A percentile compares a stretch with the other conserved stretches of the same genome.
phyloP scores from a whole-genome alignment of 1,139 yeast genomes.

The Kodamaea derodonti region DNA sequence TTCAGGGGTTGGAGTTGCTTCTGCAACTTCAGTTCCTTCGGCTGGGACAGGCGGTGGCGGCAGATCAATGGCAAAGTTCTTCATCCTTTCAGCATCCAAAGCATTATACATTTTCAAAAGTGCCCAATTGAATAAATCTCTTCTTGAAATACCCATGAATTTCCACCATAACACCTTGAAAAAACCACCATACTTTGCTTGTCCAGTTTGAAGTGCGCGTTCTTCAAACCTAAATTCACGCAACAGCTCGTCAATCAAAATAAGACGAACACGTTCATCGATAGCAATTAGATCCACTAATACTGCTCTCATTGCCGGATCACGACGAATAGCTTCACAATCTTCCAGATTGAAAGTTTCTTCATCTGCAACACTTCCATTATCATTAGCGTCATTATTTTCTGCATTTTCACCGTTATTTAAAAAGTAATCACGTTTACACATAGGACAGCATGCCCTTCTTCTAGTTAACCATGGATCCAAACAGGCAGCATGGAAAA shows the following conservation, averaged over 20 bases:
- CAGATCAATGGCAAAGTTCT: constrained; percentile 3
- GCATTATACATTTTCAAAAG: constrained; percentile 38
- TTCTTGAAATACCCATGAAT: constrained; percentile 48
- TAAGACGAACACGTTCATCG: constrained; percentile 35
- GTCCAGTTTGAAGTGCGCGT: constrained; percentile 37
- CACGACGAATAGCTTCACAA: constrained; percentile 20
- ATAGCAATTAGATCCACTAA: constrained; percentile 40
- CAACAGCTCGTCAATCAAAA: constrained; percentile 27
- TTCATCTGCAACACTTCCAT: constrained; percentile 6
- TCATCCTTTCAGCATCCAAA: constrained; percentile 6
- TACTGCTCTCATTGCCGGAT: constrained; percentile 37
- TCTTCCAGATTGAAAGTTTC: constrained; percentile 5
- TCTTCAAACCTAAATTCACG: constrained; percentile 36
- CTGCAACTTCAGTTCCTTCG: background rate
- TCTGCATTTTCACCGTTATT: constrained; percentile 21
- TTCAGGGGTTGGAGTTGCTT: background rate
- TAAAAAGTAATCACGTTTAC: constrained; percentile 64
- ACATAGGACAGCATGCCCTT: constrained; percentile 81
- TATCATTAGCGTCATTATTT: constrained; percentile 13
- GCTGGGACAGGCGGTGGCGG: background rate
- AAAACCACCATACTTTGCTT: constrained; percentile 30
- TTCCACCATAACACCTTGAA: constrained; percentile 47
- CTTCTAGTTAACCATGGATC: constrained; percentile 80
- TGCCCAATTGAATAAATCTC: constrained; percentile 50
- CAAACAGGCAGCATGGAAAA: constrained; percentile 73